Conservation (phyloP, 371 early-diverging fungal genomes). For the Circinella minor region DNA sequence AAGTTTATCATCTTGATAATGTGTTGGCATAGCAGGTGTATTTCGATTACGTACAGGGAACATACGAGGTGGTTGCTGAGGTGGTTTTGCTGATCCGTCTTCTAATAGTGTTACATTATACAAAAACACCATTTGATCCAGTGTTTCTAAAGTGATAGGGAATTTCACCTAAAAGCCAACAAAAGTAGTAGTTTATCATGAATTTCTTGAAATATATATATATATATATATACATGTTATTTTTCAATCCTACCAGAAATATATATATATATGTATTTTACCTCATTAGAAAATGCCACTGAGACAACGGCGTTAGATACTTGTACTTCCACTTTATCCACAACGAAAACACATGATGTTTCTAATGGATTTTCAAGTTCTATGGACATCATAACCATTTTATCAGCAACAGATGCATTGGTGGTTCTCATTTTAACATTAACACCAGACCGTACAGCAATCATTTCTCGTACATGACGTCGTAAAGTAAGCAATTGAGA, state of each 20-base stretch:
- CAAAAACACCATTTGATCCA: slow-evolving; percentile 65
- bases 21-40: slow-evolving; percentile 24
- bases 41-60: slow-evolving; percentile 40
- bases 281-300: slow-evolving; percentile 34
- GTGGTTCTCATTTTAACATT: slow-evolving; percentile 71
- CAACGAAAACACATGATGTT: slow-evolving; percentile 57
- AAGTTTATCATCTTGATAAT: slow-evolving; percentile 37
- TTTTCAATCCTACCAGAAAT: neutral
- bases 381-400: slow-evolving; percentile 73
- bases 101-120: slow-evolving; percentile 66
- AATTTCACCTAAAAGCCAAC: slow-evolving; percentile 26
- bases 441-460: slow-evolving; percentile 61
- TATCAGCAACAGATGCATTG: slow-evolving; percentile 65
- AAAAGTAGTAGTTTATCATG: neutral
- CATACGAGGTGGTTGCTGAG: slow-evolving; percentile 39
- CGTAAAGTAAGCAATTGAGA: slow-evolving; percentile 41
- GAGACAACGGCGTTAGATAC: slow-evolving; percentile 66
- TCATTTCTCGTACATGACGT: slow-evolving; percentile 50
- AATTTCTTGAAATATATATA: neutral
- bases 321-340: slow-evolving; percentile 60
- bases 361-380: slow-evolving; percentile 69
- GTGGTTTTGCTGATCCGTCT: slow-evolving; percentile 52
- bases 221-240: neutral
- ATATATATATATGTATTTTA: slow-evolving; percentile 3
- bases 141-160: slow-evolving; percentile 54